These are phyloP conservation scores for Geotrichum siamense DNA, from an alignment of 1,139 yeast genomes.

Conservation along the genomic window DNA sequence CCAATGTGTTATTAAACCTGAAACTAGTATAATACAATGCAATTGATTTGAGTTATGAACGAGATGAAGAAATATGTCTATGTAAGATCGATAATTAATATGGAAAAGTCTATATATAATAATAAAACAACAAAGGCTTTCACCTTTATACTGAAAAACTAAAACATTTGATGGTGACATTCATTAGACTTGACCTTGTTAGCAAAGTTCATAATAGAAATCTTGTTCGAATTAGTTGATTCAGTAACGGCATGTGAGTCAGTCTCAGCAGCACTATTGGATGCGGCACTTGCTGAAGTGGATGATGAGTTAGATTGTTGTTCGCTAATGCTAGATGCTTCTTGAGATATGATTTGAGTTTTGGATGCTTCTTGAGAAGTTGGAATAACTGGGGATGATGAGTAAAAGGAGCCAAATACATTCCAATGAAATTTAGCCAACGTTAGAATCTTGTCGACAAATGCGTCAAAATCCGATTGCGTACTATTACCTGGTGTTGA, in stretches of 20 bases:
- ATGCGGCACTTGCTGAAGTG: not conserved
- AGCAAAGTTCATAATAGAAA: not conserved
- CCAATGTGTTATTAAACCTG: no score
- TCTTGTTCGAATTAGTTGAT: not conserved
- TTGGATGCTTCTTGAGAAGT: not conserved
- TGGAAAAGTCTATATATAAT: no score
- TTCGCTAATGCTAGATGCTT: not conserved
- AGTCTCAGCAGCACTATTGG: not conserved
- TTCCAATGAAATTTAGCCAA: constrained; percentile 66
- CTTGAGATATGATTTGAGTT: not conserved
- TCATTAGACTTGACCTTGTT: not conserved
- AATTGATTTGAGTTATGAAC: no score
- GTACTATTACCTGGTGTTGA: not conserved
- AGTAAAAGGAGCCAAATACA: constrained; percentile 48
- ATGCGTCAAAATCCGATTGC: constrained; percentile 7
- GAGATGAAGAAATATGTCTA: no score
- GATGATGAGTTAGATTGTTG: constrained; percentile 36
- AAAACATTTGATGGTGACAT: not conserved
- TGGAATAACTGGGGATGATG: constrained; percentile 16
- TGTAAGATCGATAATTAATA: no score
- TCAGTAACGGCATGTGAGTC: no score
- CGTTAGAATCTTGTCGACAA: constrained; percentile 46
- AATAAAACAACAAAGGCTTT: no score
- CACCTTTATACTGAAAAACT: not conserved
- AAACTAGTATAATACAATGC: no score